Evolutionary conservation across 305 asterid genomes (phyloP).

Genomic region (Ruellia speciosa): DNA sequence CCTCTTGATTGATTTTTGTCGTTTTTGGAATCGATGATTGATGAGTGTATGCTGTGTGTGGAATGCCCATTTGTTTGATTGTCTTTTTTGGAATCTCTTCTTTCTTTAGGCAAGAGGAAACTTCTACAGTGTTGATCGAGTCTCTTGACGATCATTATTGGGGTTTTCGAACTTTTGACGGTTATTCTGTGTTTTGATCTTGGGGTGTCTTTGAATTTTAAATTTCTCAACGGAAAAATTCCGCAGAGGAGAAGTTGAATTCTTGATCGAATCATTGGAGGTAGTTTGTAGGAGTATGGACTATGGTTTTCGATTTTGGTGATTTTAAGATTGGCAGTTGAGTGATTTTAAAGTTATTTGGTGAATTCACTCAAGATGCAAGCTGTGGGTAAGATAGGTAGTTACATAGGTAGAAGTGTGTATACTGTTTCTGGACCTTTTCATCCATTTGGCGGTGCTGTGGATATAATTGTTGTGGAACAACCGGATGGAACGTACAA

Average conservation of each 20-base stretch:
- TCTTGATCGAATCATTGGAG: constrained; percentile 21
- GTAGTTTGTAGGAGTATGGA: constrained; percentile 12
- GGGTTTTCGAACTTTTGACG: not conserved
- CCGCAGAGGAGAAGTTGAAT: constrained; percentile 6
- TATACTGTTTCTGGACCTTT: constrained; percentile 76
- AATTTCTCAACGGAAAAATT: constrained; percentile 1
- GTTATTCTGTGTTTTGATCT: constrained; percentile 20
- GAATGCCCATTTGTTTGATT: constrained; percentile 1
- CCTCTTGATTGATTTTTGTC: constrained; percentile 8
- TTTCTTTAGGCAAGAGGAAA: constrained; percentile 1
- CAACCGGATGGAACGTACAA: constrained; percentile 89
- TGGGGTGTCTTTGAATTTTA: constrained; percentile 26
- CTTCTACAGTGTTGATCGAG: constrained; percentile 1
- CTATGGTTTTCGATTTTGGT: not conserved
- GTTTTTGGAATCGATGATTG: constrained; percentile 1
- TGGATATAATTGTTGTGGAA: constrained; percentile 81
- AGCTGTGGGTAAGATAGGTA: constrained; percentile 80
- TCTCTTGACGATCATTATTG: constrained; percentile 20
- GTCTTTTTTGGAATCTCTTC: not conserved
- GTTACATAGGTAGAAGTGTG: constrained; percentile 68
- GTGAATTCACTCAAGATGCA: constrained; percentile 43
- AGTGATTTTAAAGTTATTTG: constrained; percentile 18
- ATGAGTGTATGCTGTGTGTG: constrained; percentile 4
- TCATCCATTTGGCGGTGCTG: constrained; percentile 98
- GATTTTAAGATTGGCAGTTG: constrained; percentile 23